Percentiles rank a stretch among this genome's conserved stretches.
These are phyloP conservation scores for Aspergillus neoniger DNA, from an alignment of 2,329 filamentous ascomycete species.

Conservation along the genomic window DNA sequence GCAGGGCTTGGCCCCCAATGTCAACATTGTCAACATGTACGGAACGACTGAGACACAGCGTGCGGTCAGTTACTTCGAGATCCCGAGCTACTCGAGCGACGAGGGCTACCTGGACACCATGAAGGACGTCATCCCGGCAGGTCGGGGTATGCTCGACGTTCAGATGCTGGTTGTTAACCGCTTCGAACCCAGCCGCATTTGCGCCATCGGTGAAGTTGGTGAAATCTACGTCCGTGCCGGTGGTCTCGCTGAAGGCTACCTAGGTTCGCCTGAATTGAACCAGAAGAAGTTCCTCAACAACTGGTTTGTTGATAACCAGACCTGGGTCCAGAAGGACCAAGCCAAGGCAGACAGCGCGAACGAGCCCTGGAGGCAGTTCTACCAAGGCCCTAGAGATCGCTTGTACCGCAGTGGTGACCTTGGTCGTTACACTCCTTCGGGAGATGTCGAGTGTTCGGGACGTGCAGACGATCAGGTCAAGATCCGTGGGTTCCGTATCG, in stretches of 20 bases:
- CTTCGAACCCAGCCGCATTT: slow-evolving; percentile 66
- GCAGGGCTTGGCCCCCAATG: slow-evolving; percentile 74
- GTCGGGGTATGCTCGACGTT: slow-evolving; percentile 83
- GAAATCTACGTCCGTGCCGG: slow-evolving; percentile 82
- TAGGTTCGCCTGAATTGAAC: slow-evolving; percentile 63
- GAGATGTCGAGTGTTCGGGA: slow-evolving; percentile 75
- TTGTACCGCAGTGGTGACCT: slow-evolving; percentile 88
- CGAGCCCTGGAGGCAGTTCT: slow-evolving; percentile 77
- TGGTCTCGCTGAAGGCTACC: slow-evolving; percentile 81
- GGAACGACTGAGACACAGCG: slow-evolving; percentile 84
- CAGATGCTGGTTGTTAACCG: slow-evolving; percentile 83
- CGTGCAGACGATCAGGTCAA: slow-evolving; percentile 89
- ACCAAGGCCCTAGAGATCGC: slow-evolving; percentile 78
- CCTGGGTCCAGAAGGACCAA: slow-evolving; percentile 68
- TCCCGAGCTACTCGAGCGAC: slow-evolving; percentile 66
- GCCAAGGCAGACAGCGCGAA: slow-evolving; percentile 51
- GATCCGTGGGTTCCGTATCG: slow-evolving; percentile 92
- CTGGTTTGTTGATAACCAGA: slow-evolving; percentile 78
- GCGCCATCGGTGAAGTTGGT: slow-evolving; percentile 77
- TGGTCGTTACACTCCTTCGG: slow-evolving; percentile 69
- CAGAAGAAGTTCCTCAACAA: slow-evolving; percentile 77
- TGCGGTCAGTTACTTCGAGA: slow-evolving; percentile 79
- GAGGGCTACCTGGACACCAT: slow-evolving; percentile 65
- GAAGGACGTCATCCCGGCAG: slow-evolving; percentile 78
- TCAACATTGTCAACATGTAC: slow-evolving; percentile 80